Percentiles rank a stretch among this genome's conserved stretches.
Evolutionary conservation across 2,329 filamentous ascomycete genomes (phyloP).

Genomic region (Penicillium digitatum): DNA sequence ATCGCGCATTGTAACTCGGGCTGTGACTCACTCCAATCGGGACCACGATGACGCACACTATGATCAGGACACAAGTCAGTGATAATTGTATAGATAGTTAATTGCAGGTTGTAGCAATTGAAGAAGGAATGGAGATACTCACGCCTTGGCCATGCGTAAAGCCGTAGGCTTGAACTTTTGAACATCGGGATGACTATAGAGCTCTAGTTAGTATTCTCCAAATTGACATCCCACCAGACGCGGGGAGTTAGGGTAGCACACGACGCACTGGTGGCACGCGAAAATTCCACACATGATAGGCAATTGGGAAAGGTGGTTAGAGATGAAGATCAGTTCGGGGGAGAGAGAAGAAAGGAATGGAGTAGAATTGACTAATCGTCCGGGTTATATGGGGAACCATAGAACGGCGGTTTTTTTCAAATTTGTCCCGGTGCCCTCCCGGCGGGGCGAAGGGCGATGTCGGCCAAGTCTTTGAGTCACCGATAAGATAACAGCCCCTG

Average conservation of each 20-base stretch:
- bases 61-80: slow-evolving; percentile 33
- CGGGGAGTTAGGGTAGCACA: slow-evolving; percentile 7
- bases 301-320: slow-evolving; percentile 18
- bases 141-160: slow-evolving; percentile 91
- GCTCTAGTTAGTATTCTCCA: slow-evolving; percentile 16
- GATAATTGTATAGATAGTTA: slow-evolving; percentile 5
- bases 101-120: not conserved
- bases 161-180: slow-evolving; percentile 94
- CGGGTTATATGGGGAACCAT: slow-evolving; percentile 16
- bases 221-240: slow-evolving; percentile 3
- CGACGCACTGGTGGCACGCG: slow-evolving; percentile 79
- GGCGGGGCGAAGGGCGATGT: slow-evolving; percentile 23
- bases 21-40: slow-evolving; percentile 86
- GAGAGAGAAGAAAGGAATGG: slow-evolving; percentile 6
- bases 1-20: slow-evolving; percentile 10
- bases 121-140: slow-evolving; percentile 42
- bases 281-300: slow-evolving; percentile 92
- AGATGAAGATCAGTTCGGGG: slow-evolving; percentile 11
- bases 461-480: slow-evolving; percentile 25
- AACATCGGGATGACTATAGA: slow-evolving; percentile 75
- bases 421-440: slow-evolving; percentile 2
- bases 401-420: slow-evolving; percentile 17
- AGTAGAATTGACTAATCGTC: slow-evolving; percentile 21
- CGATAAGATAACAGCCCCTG: slow-evolving; percentile 49
- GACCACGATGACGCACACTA: slow-evolving; percentile 90